Base-by-base conservation (phyloP, 1,284 basidiomycete species). In the Trichosporon asahii region DNA sequence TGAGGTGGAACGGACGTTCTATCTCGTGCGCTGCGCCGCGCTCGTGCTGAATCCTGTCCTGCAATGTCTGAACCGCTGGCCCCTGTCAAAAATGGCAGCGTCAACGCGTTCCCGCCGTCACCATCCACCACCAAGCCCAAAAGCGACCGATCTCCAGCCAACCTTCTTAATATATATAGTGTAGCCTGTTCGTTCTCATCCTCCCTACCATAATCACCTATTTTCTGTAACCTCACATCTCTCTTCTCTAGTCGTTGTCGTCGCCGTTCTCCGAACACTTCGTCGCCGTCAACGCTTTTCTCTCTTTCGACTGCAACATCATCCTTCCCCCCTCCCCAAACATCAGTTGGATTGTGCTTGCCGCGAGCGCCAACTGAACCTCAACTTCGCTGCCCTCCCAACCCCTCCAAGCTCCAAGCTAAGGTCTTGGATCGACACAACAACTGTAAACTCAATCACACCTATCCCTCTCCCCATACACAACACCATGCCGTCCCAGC, bases 51-150 rank as follows among this genome's bases (percentile, higher is more conserved):
- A 25, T 5, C 21, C 29, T 61, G 57, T 5, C 21, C 29, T 61
- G 57, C 57, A 33, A 61, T 33, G 29, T 33, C 27, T 31, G 57
- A 33, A 18, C 29, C 29, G 18, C 27, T 61, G 57, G 57, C 57
- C 57, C 57, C 57, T 61, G 57, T 29, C 57, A 31, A 31, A 61
- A 61, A 61, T 61, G 57, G 57, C 57, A 61, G 57, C 29, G 57
- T 33, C 57, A 61, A 61, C 57, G 57, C 57, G 57, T 61, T 61
- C 57, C 57, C 57, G 57, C 57, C 57, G 57, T 61, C 57, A 61
- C 57, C 57, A 61, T 31, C 27, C n/a, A 61, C 57, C 27, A 31
- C 57, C 57, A 61, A 61, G 57, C 60, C 33, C 60, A 25, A 53
- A 53, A 53, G 49, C 49, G 49, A 53, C 49, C 49, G 21, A 53